Base-by-base conservation (phyloP, 306 rosid species). In the Lupinus albus region DNA sequence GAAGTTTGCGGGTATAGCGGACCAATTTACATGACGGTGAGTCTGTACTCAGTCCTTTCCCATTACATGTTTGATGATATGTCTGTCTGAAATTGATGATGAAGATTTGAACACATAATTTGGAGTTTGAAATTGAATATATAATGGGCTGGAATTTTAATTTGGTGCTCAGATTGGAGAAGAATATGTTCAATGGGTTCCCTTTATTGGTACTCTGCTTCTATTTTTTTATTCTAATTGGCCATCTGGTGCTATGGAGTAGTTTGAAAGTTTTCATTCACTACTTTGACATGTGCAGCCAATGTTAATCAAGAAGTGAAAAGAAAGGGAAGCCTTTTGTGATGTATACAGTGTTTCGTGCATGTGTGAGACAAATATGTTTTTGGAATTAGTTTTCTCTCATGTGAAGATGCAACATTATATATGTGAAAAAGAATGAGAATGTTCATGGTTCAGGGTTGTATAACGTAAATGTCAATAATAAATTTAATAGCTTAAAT, bases 21-120 rank as follows among this genome's bases (percentile, higher is more conserved):
- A 25, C 96, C 98, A 4, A 61, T 92, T 81, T 92, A 92, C 76
- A 92, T 92, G 98, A 92, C 98, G 73, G 98, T 92, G 74, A 68
- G 75, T 76, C 53, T 25, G 30, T 25, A 25, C 30, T 25, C 30
- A 25, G 30, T 25, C 30, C 4, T 9, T 1, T 69, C 33, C 60
- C 66, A 2, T 49, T 44, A 71, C 3, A 25, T 82, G 80, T 64
- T 84, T 61, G 85, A 61, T 70, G 62, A 72, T 86, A 82, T 81
- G 81, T 49, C 61, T 73, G 21, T 2, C 13, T n/a, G 48, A 57
- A 16, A 13, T 62, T 16, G 30, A 35, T 50, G 50, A 9, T 39
- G 8, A 39, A 13, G 20, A 4, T 7, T 60, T 48, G 60, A 14
- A 6, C 18, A 61, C 68, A 36, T 49, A 28, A 58, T 15, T 2